phyloP scores from a whole-genome alignment of 352 stramenopile genomes.

The Globisporangium sylvaticum region DNA sequence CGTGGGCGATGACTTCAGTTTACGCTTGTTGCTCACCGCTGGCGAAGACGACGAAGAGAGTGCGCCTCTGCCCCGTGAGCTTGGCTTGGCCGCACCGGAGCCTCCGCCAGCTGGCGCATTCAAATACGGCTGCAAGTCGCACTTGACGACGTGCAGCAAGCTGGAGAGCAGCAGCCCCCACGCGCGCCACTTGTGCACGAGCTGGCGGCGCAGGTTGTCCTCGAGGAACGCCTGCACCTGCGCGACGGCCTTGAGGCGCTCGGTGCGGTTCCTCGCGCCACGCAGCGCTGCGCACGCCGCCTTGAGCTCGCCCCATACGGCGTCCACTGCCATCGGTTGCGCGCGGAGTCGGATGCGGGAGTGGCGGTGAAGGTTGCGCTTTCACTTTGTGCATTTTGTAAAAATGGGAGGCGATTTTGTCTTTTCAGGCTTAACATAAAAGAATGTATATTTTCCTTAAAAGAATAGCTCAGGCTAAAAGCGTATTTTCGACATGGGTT shows the following conservation, averaged over 20 bases:
- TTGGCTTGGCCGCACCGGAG: neutral
- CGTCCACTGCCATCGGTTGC: constrained; percentile 17
- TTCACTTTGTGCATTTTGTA: no score
- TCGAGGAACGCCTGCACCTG: constrained; percentile 49
- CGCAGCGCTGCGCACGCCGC: constrained; percentile 40
- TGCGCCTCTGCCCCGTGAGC: neutral
- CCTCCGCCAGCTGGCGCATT: neutral
- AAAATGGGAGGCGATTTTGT: no score
- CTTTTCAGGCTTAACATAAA: no score
- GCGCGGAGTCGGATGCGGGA: neutral
- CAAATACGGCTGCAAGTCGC: constrained; percentile 46
- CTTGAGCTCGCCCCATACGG: constrained; percentile 46
- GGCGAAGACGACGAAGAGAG: neutral
- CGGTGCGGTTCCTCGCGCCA: constrained; percentile 33
- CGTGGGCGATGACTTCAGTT: constrained; percentile 18
- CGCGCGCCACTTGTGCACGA: constrained; percentile 67
- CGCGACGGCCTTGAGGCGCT: constrained; percentile 26
- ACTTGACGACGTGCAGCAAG: constrained; percentile 44
- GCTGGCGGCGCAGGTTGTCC: constrained; percentile 39
- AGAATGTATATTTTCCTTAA: no score
- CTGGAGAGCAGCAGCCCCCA: constrained; percentile 61
- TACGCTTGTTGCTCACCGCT: constrained; percentile 20
- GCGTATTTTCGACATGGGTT: no score
- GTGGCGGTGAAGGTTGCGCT: no score
- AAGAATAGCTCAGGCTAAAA: no score